Percentiles rank a stretch among this genome's conserved stretches.
These are phyloP conservation scores for Solanum medicagineum DNA, from an alignment of 257 asterid genomes.

Conservation along the genomic window DNA sequence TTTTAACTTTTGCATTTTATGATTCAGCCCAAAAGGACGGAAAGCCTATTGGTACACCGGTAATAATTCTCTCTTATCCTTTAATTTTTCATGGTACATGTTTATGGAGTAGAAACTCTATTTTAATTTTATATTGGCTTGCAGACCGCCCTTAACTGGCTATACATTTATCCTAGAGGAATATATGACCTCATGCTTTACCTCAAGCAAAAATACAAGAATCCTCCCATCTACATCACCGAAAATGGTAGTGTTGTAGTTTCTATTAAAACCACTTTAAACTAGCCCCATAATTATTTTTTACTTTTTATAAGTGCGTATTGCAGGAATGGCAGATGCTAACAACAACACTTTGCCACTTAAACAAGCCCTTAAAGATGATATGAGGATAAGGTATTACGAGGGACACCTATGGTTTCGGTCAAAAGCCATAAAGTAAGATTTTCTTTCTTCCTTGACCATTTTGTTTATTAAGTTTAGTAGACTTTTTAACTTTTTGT, in stretches of 20 bases:
- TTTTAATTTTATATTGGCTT: background rate
- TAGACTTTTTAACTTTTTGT: no score
- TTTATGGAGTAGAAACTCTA: background rate
- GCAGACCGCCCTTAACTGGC: constrained; percentile 15
- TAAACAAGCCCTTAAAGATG: constrained; percentile 11
- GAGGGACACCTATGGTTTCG: constrained; percentile 17
- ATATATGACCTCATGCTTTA: constrained; percentile 16
- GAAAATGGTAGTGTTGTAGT: constrained; percentile 10
- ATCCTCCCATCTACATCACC: constrained; percentile 15
- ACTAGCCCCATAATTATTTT: background rate
- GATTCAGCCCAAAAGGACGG: constrained; percentile 11
- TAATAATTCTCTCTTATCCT: background rate
- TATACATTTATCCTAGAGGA: constrained; percentile 17
- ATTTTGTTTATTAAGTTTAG: no score
- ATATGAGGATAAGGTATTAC: constrained; percentile 7
- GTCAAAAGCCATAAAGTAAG: constrained; percentile 17
- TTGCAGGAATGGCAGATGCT: constrained; percentile 9
- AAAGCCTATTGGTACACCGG: constrained; percentile 6
- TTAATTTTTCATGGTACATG: background rate
- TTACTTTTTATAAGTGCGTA: no score
- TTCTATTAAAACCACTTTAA: background rate
- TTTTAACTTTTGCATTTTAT: background rate
- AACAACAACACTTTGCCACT: constrained; percentile 8
- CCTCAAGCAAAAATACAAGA: constrained; percentile 11
- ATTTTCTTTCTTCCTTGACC: background rate